phyloP scores from a whole-genome alignment of 108 stramenopile genomes.

The Pseudonitzschia delicatissima region DNA sequence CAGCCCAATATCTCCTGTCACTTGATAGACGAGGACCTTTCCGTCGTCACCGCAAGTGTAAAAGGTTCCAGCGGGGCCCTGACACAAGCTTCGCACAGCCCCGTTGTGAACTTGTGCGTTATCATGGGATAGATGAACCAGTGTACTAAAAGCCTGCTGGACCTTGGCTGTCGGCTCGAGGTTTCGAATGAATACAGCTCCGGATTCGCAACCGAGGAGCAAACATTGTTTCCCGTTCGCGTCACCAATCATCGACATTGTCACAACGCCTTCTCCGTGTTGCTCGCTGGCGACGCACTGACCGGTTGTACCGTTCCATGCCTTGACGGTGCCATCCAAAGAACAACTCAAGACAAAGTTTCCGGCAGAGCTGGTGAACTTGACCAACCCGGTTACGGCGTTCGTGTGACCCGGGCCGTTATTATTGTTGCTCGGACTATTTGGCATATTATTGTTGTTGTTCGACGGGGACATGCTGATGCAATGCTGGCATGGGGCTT shows the following conservation, averaged over 20 bases:
- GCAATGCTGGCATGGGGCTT: constrained; percentile 43
- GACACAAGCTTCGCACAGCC: constrained; percentile 57
- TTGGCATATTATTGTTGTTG: constrained; percentile 10
- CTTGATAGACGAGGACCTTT: constrained; percentile 74
- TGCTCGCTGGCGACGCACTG: constrained; percentile 69
- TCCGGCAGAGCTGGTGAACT: constrained; percentile 51
- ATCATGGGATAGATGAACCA: constrained; percentile 45
- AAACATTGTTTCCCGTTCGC: constrained; percentile 50
- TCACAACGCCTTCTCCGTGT: constrained; percentile 76
- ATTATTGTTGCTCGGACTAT: background rate
- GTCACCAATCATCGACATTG: constrained; percentile 68
- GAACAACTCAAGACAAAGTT: constrained; percentile 72
- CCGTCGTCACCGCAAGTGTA: constrained; percentile 83
- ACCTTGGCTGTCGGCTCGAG: constrained; percentile 67
- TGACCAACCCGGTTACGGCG: constrained; percentile 57
- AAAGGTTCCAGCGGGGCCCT: constrained; percentile 77
- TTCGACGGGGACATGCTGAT: constrained; percentile 36
- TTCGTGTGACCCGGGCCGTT: constrained; percentile 54
- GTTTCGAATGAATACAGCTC: constrained; percentile 76
- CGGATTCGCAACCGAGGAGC: constrained; percentile 65
- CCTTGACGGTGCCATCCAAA: constrained; percentile 80
- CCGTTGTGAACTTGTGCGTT: constrained; percentile 63
- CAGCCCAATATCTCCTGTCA: constrained; percentile 80
- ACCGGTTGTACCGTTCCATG: constrained; percentile 80
- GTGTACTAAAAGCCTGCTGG: constrained; percentile 46